Conservation (phyloP, 768 basidiomycete species). For the Cantharellus anzutake region DNA sequence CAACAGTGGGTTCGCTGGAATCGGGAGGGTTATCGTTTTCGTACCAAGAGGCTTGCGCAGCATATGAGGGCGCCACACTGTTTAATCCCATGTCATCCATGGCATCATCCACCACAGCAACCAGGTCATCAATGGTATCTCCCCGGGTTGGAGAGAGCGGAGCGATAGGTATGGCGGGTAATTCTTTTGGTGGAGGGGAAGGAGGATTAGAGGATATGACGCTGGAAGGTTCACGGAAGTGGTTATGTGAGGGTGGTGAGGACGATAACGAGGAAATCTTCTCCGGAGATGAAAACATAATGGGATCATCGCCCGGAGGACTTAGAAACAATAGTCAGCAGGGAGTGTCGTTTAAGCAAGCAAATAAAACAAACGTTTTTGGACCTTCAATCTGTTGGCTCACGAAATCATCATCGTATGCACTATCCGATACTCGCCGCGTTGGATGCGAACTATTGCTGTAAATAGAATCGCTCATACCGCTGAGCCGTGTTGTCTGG, state of each 20-base stretch:
- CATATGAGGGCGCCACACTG: slow-evolving; percentile 21
- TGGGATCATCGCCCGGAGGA: too few species aligned
- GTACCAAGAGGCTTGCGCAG: slow-evolving; percentile 22
- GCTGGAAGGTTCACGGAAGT: not conserved
- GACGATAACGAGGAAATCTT: not conserved
- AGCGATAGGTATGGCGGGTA: too few species aligned
- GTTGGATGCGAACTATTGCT: too few species aligned
- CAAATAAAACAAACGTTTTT: too few species aligned
- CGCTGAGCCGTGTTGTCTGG: too few species aligned
- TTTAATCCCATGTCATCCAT: slow-evolving; percentile 23
- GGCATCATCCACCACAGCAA: slow-evolving; percentile 20
- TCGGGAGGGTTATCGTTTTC: slow-evolving; percentile 14
- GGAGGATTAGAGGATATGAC: slow-evolving; percentile 41
- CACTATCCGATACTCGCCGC: too few species aligned
- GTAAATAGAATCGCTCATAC: too few species aligned
- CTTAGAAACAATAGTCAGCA: too few species aligned
- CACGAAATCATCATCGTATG: too few species aligned
- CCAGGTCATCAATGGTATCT: slow-evolving; percentile 21
- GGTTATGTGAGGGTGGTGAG: not conserved
- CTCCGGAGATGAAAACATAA: not conserved
- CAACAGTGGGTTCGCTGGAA: too few species aligned
- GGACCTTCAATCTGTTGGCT: too few species aligned
- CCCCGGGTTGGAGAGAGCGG: slow-evolving; percentile 8
- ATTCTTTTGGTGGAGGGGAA: slow-evolving; percentile 29
- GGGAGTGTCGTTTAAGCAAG: too few species aligned